Conservation (phyloP, 345 rosid species). For the Eucalyptus globulus region DNA sequence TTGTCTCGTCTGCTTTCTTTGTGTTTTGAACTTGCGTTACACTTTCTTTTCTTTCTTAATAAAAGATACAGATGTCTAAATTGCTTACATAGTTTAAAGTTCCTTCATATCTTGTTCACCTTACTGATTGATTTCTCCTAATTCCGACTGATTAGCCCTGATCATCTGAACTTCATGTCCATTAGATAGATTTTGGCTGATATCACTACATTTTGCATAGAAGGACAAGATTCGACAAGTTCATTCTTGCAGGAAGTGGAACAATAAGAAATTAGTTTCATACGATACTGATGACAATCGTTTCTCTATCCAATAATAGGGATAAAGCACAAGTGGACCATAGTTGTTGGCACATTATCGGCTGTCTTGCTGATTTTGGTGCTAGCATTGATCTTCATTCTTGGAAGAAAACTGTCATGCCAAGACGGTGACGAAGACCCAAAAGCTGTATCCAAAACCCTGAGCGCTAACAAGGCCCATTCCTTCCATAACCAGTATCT, state of each 20-base stretch:
- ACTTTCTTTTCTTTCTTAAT: not conserved
- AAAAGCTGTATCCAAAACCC: constrained; percentile 17
- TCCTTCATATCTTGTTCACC: not conserved
- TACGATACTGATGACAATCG: not conserved
- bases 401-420: constrained; percentile 4
- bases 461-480: constrained; percentile 6
- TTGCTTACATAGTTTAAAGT: not conserved
- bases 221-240: not conserved
- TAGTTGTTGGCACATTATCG: constrained; percentile 15
- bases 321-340: constrained; percentile 7
- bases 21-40: not conserved
- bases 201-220: not conserved
- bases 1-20: not conserved
- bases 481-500: constrained; percentile 12
- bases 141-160: not conserved
- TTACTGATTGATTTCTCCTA: not conserved
- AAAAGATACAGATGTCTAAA: not conserved
- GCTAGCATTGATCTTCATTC: constrained; percentile 1
- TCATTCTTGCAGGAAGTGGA: not conserved
- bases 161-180: not conserved
- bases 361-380: constrained; percentile 6
- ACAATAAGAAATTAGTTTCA: not conserved
- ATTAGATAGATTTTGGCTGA: not conserved
- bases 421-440: not conserved
- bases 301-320: not conserved